Evolutionary conservation across 129 eudicot species (phyloP), one percentile per base, ranked within the genome.

Genomic region (Smallanthus sonchifolius): DNA sequence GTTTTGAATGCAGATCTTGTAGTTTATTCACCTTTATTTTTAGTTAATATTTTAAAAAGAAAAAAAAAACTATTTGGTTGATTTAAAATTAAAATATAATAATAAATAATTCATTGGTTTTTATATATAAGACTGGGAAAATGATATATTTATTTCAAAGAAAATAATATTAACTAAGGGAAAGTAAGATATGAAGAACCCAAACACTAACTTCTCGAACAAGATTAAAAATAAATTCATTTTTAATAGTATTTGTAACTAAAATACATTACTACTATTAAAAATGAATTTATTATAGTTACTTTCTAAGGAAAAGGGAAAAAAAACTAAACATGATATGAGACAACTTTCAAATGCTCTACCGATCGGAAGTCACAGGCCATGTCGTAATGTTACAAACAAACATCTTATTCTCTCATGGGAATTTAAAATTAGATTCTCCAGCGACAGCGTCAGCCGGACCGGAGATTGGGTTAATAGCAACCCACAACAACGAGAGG

Each of bases 401-500:
- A 76, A 47, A 57, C 67, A 70, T 4, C 51, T 73, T 51, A 72
- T 51, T 72, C 60, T 16, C 40, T 70, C 39, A 80, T 3, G 84
- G 84, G 60, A 80, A 80, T 42, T 74, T 59, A 57, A 80, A 80
- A 59, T 65, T 70, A 47, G 84, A 36, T 19, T 72, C 84, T 63
- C 69, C 74, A n/a, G 59, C 80, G 19, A 10, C 34, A 0, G 66
- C 51, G 24, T 70, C 72, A 0, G 57, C 52, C 3, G 68, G 71
- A 10, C 77, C 80, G n/a, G 84, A 11, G 56, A 37, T 75, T 0
- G 84, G 80, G 54, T 80, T 80, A 20, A 75, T 69, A 11, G 84
- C 84, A 11, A 80, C 80, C 84, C 80, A 80, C 66, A 80, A 63
- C 68, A 80, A 68, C 43, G 84, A 80, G 13, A 80, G 73, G 4